phyloP scores from a whole-genome alignment of 2,329 filamentous ascomycete species.

The Dactylellina haptotyla region DNA sequence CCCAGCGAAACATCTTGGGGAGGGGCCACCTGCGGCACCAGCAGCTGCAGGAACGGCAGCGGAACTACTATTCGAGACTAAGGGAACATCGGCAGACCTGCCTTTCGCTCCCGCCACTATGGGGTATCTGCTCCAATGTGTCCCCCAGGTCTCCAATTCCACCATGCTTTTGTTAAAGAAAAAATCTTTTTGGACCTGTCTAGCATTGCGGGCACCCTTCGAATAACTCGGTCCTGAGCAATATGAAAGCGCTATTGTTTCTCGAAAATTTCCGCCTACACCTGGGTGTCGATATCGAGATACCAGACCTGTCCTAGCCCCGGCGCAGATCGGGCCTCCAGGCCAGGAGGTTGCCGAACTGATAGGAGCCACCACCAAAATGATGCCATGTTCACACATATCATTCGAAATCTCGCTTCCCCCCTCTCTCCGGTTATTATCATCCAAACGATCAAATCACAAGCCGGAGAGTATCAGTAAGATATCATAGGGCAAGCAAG shows the following conservation, averaged over 20 bases:
- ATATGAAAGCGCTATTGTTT: conserved; percentile 8
- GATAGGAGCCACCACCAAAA: neutral
- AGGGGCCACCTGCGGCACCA: conserved; percentile 33
- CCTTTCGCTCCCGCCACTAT: conserved; percentile 15
- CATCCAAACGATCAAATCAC: neutral
- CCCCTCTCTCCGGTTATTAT: too few species aligned
- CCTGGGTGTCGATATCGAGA: conserved; percentile 40
- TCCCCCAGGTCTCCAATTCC: too few species aligned
- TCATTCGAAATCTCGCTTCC: neutral
- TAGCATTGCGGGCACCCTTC: neutral
- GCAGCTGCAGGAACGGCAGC: conserved; percentile 45
- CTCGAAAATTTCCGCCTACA: conserved; percentile 41
- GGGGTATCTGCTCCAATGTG: too few species aligned
- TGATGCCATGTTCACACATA: neutral
- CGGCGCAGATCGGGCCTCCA: conserved; percentile 25
- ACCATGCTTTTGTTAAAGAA: neutral
- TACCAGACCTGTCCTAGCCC: conserved; percentile 37
- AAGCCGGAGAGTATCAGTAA: neutral
- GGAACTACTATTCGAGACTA: conserved; percentile 20
- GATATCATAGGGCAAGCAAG: neutral
- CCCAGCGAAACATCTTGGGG: neutral
- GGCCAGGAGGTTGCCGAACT: conserved; percentile 27
- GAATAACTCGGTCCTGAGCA: too few species aligned
- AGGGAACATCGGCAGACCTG: conserved; percentile 5
- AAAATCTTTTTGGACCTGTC: too few species aligned